Percentiles rank a stretch among this genome's conserved stretches.
Conservation (phyloP, 805 yeast genomes). For the Wickerhamiella azyma region DNA sequence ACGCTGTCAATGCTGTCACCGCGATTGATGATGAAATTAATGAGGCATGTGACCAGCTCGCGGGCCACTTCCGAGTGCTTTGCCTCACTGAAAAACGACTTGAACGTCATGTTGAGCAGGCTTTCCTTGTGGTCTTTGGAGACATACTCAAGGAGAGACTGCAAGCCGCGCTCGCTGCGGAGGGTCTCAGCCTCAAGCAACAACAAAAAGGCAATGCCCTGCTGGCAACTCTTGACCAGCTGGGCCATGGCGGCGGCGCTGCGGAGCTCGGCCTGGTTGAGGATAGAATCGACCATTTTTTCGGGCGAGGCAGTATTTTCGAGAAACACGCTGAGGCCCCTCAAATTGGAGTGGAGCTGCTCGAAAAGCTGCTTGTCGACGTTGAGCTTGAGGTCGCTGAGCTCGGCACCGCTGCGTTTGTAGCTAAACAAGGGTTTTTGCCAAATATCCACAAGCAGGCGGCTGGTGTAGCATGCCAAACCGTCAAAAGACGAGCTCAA, state of each 20-base stretch:
- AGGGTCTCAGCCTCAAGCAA: constrained; percentile 58
- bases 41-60: constrained; percentile 77
- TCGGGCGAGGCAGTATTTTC: constrained; percentile 29
- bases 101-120: constrained; percentile 52
- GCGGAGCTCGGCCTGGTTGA: constrained; percentile 71
- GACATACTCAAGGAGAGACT: constrained; percentile 56
- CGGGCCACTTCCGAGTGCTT: constrained; percentile 42
- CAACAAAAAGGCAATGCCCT: constrained; percentile 77
- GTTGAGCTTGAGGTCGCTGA: constrained; percentile 17
- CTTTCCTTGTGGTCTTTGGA: constrained; percentile 52
- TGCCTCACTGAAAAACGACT: constrained; percentile 60
- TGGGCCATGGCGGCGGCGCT: constrained; percentile 69
- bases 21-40: constrained; percentile 72
- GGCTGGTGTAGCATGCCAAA: constrained; percentile 58
- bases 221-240: constrained; percentile 65
- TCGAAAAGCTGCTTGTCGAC: constrained; percentile 18
- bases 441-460: constrained; percentile 76
- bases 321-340: constrained; percentile 27
- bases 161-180: constrained; percentile 34
- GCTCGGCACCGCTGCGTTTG: constrained; percentile 8
- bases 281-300: constrained; percentile 16
- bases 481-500: constrained; percentile 89
- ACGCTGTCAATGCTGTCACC: constrained; percentile 91
- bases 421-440: constrained; percentile 35
- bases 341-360: constrained; percentile 21